Evolutionary conservation across 1,139 yeast species (phyloP).

Genomic region (Taphrina confusa): DNA sequence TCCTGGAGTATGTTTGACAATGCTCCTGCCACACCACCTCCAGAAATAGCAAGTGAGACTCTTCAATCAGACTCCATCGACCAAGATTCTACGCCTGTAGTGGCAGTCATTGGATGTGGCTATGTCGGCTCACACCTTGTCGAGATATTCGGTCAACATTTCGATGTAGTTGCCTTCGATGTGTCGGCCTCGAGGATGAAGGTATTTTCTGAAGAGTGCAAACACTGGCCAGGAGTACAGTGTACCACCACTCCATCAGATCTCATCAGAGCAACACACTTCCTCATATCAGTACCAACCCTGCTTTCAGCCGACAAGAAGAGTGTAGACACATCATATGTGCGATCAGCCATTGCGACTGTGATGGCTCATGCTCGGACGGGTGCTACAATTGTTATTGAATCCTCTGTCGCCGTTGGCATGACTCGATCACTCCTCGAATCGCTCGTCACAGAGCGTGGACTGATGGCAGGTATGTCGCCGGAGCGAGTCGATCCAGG

Average conservation of each 20-base stretch:
- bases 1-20: constrained; percentile 7
- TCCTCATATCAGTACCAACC: constrained; percentile 19
- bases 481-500: constrained; percentile 28
- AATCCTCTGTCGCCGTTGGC: constrained; percentile 19
- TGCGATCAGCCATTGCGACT: constrained; percentile 19
- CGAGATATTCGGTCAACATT: constrained; percentile 18
- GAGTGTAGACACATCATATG: constrained; percentile 11
- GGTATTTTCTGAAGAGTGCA: constrained; percentile 8
- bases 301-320: constrained; percentile 13
- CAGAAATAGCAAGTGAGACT: background rate
- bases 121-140: constrained; percentile 18
- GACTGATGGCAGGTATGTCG: constrained; percentile 17
- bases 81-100: constrained; percentile 6
- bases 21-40: constrained; percentile 24
- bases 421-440: constrained; percentile 25
- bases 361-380: constrained; percentile 16
- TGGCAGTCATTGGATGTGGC: constrained; percentile 22
- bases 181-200: constrained; percentile 9
- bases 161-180: constrained; percentile 20
- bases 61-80: background rate
- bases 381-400: constrained; percentile 15
- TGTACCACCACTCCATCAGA: constrained; percentile 6
- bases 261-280: constrained; percentile 18
- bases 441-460: background rate
- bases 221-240: constrained; percentile 11